Base-by-base conservation (phyloP, 2,329 filamentous ascomycete species). In the Spiromastix sp. region DNA sequence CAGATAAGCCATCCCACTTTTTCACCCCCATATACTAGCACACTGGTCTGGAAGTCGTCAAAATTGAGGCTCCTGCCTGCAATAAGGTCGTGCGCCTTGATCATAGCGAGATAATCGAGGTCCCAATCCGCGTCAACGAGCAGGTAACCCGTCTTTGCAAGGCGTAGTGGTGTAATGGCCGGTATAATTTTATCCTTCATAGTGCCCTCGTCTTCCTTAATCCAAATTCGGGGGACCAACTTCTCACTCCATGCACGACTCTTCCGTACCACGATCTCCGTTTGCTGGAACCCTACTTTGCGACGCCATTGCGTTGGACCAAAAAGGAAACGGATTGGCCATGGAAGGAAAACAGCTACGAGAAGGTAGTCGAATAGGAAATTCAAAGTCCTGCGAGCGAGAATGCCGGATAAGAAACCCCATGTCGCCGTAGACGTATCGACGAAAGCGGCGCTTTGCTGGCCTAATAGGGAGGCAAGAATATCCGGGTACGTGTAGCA, bases 41-140 rank as follows among this genome's bases (percentile, higher is more conserved):
- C 78, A 2, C 80, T 67, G 12, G 74, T 77, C 41, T 73, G 72
- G 52, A 94, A 80, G 16, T 78, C 76, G n/a, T 82, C 73, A 10
- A 84, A 53, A 15, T 60, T 54, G 4, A 74, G 39, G 6, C 44
- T 49, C 15, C 40, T 67, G 56, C 16, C 66, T 44, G 85, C 79
- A 2, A 86, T 71, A 45, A 93, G 58, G 21, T 63, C 62, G 30
- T 85, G 81, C 3, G 84, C 85, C 42, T 71, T 63, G 9, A 85
- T 65, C 84, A 95, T 95, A 13, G 72, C 71, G 30, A 70, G 69
- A 71, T 87, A 95, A 55, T 94, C 86, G 41, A 95, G 65, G 56
- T 93, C 83, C 80, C 85, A 96, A 42, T 85, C 73, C 42, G 71
- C 74, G 54, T 87, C 83, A 68, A 93, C 82, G 46, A 91, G 78